Evolutionary conservation across 2,329 filamentous ascomycete genomes (phyloP).

Genomic region (Fusarium tanahbumbuense): DNA sequence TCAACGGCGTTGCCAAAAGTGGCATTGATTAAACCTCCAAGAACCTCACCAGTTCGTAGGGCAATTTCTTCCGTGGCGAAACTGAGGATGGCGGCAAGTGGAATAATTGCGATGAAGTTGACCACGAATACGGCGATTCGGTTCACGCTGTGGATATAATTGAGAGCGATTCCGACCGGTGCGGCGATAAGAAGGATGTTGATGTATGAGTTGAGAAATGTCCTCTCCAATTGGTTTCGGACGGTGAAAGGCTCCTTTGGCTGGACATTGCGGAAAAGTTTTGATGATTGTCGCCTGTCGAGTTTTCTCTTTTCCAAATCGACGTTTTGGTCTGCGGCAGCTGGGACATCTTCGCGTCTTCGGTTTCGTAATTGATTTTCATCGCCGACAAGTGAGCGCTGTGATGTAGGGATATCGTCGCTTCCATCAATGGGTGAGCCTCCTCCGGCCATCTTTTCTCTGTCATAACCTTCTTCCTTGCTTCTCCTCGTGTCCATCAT

Average conservation of each 20-base stretch:
- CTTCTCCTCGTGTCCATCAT: conserved; percentile 35
- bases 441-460: conserved; percentile 28
- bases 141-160: conserved; percentile 68
- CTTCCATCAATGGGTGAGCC: conserved; percentile 32
- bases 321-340: conserved; percentile 13
- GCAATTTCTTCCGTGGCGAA: conserved; percentile 94
- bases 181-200: conserved; percentile 84
- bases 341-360: conserved; percentile 42
- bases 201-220: conserved; percentile 85
- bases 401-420: conserved; percentile 35
- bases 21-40: conserved; percentile 90
- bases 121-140: conserved; percentile 80
- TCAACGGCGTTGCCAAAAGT: conserved; percentile 94
- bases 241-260: conserved; percentile 68
- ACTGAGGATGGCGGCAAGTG: conserved; percentile 85
- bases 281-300: conserved; percentile 56
- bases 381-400: conserved; percentile 37
- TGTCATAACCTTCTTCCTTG: conserved; percentile 24
- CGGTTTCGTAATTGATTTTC: conserved; percentile 48
- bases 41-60: conserved; percentile 81
- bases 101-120: conserved; percentile 95
- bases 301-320: conserved; percentile 47
- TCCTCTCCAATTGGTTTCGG: conserved; percentile 76
- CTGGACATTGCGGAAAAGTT: conserved; percentile 59
- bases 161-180: conserved; percentile 81